Evolutionary conservation across 108 stramenopile species (phyloP), one percentile per base, ranked within the genome.

Genomic region (Fistulifera pelliculosa): DNA sequence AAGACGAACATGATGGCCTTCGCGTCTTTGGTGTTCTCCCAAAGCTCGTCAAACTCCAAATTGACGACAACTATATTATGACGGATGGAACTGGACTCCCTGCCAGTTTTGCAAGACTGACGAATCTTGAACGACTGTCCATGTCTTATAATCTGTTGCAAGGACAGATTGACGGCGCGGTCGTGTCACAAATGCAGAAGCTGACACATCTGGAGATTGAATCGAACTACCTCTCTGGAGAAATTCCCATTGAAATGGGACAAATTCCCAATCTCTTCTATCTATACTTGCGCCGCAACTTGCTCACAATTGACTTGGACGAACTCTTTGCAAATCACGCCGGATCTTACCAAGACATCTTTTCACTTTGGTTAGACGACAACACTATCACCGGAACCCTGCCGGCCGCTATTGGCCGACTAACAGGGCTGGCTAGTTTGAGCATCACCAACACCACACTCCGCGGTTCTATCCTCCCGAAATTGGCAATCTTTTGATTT

Each of bases 11-110:
- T 8, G 6, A 35, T 35, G 31, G 31, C 3, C 31, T 35, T 8
- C 31, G 31, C 8, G 64, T 61, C n/a, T 66, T 70, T 38, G 47
- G 27, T 17, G 26, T 39, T 7, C 24, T 79, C 24, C 56, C 43
- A 15, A 64, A 58, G 10, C 54, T 79, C 13, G 45, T 63, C 39
- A 64, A 58, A 13, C 60, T 79, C 21, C 28, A 73, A 8, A 56
- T 79, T 69, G 72, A 73, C 22, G 77, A 79, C 66, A 79, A 79
- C 18, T 78, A 70, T n/a, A 22, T 76, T 5, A 73, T 75, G 50
- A 57, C 59, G 35, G 54, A 52, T 18, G 31, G 31, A 35, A 45
- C 64, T 2, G 76, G 74, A 35, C 24, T 75, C 13, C 80, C 80
- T 0, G 19, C 52, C 0, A 49, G 56, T 8, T 41, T 81, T 13